Base-by-base conservation (phyloP, 2,329 filamentous ascomycete species). In the Phialophora tarda region DNA sequence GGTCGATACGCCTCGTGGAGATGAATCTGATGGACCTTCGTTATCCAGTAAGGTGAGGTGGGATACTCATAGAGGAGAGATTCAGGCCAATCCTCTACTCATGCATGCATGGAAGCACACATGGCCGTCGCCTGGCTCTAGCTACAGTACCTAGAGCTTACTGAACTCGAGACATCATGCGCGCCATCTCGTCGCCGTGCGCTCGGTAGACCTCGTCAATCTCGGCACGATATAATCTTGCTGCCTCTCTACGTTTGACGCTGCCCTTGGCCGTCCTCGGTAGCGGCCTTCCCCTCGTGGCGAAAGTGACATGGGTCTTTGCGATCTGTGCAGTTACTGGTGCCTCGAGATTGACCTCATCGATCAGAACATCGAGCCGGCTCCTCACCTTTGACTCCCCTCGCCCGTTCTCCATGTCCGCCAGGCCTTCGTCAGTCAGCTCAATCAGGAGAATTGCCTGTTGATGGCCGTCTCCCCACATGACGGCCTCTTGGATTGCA, bases 381-480 rank as follows among this genome's bases (percentile, higher is more conserved):
- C 21, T 32, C 23, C 44, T 32, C 6, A 60, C 24, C 3, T 23
- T 34, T 2, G 24, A 17, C 2, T 32, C 58, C n/a, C 44, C 58
- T 2, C 44, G 24, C 32, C 32, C 32, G 10, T 34, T 12, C n/a
- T 51, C 41, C 41, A 60, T 38, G n/a, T 34, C 21, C 26, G 23
- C 28, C 14, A 51, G 28, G 8, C 26, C 58, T n/a, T 21, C 44
- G n/a, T 60, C 44, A 3, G 58, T 60, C 26, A 51, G 30, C 58
- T 60, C 58, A 51, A 60, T 51, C 26, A 60, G 17, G 7, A 30
- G 14, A 26, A 60, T 38, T 1, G 44, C 44, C 24, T 60, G 58
- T 3, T 60, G 58, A 23, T 60, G 58, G 10, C 58, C n/a, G 28
- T 60, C 58, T 30, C 58, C 58, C 58, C 58, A 60, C 26, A 60